Evolutionary conservation across 2,329 filamentous ascomycete genomes (phyloP), one percentile per base, ranked within the genome.

Genomic region (Stachybotrys chartarum): DNA sequence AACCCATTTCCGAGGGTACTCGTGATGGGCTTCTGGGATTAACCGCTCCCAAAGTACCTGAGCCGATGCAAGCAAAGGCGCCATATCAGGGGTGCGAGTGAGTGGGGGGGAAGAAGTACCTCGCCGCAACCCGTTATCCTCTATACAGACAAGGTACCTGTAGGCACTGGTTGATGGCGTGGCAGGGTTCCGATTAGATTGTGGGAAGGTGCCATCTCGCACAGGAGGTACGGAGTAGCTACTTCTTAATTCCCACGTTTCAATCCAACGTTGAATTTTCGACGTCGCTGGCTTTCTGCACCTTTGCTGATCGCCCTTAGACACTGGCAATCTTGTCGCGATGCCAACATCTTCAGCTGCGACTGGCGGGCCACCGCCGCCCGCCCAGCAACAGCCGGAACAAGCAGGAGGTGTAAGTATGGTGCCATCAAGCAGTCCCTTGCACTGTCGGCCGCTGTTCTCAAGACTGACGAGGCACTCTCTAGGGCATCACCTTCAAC

Each of bases 401-500:
- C 45, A 8, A 24, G 45, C 45, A 17, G 45, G 45, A 17, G 45
- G 45, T 47, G 45, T 47, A 47, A 47, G 45, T 47, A 47, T 42
- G 35, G 35, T 14, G 35, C 35, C 35, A 42, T 42, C 35, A 14
- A 10, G 14, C 10, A 47, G 45, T 47, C 11, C 11, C 45, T 6
- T 42, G 2, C 24, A 24, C 24, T 24, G 24, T 4, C 24, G 24
- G 24, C 2, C 35, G 35, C 35, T 42, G 35, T 42, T 42, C 35
- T 14, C 35, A 6, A 42, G 8, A 42, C 54, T 56, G 31, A 55
- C 39, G 1, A 12, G n/a, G 35, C 50, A 17, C n/a, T 32, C 17
- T 49, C 16, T 44, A 72, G 69, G 67, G 66, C 32, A 64, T 80
- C 56, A 67, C 56, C 59, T 66, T 77, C 54, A 72, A 66, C 57